A percentile compares a stretch with the other conserved stretches of the same genome.
Evolutionary conservation across 208 protist genomes (phyloP).

Genomic region (Phytomonas sp.): DNA sequence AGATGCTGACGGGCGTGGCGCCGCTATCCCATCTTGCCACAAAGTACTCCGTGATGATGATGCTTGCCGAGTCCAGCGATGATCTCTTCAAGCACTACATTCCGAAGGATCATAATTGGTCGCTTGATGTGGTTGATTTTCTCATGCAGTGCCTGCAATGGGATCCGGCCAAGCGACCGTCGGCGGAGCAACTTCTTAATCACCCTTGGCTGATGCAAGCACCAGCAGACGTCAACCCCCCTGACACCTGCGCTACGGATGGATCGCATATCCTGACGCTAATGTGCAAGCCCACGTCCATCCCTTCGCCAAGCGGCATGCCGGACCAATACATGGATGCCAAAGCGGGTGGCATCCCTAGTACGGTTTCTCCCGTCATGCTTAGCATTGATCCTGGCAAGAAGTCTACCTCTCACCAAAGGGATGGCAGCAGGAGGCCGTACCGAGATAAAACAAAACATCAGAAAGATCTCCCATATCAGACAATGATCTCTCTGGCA

Average conservation of each 20-base stretch:
- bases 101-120: conserved; percentile 36
- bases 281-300: neutral
- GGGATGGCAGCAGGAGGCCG: neutral
- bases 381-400: neutral
- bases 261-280: neutral
- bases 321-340: neutral
- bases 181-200: conserved; percentile 36
- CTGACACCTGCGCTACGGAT: neutral
- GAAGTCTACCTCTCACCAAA: neutral
- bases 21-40: conserved; percentile 56
- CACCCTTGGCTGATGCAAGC: conserved; percentile 53
- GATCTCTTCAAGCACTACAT: conserved; percentile 53
- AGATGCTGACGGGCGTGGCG: conserved; percentile 78
- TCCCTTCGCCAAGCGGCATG: neutral
- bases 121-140: conserved; percentile 42
- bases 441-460: neutral
- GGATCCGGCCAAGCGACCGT: conserved; percentile 39
- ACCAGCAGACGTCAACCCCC: neutral
- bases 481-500: neutral
- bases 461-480: neutral
- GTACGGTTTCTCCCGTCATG: neutral
- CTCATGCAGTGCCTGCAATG: conserved; percentile 48
- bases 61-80: conserved; percentile 40
- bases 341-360: neutral
- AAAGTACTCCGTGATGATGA: conserved; percentile 75